These are phyloP conservation scores for Scutellaria galericulata DNA, from an alignment of 257 asterid species.

Conservation along the genomic window DNA sequence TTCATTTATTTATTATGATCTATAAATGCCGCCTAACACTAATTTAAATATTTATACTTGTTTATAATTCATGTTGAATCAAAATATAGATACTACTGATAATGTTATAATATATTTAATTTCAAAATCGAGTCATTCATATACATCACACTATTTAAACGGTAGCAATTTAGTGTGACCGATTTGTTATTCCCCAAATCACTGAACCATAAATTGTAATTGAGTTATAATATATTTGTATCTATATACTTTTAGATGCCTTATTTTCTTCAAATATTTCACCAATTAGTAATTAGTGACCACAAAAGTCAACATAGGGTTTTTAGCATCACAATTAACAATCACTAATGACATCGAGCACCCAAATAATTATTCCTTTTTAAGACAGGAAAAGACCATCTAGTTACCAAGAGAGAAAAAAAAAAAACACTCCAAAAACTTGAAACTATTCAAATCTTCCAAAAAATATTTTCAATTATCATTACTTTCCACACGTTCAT, in stretches of 20 bases:
- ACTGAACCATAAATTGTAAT: no score
- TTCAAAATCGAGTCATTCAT: no score
- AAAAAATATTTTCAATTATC: neutral
- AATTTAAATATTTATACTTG: conserved; percentile 17
- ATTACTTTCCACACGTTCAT: neutral
- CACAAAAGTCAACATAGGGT: conserved; percentile 17
- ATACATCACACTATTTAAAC: no score
- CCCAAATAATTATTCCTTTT: conserved; percentile 48
- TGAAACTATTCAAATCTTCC: neutral
- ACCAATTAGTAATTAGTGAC: neutral
- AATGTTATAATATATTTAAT: no score
- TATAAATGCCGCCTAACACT: conserved; percentile 24
- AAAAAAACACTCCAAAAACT: neutral
- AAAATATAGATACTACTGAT: no score
- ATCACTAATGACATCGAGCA: conserved; percentile 61
- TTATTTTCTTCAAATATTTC: no score
- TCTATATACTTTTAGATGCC: no score
- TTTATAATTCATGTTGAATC: neutral
- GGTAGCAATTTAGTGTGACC: no score
- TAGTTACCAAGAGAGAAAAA: conserved; percentile 14
- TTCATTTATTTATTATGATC: neutral
- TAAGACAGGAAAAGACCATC: conserved; percentile 35
- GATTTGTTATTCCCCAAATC: no score
- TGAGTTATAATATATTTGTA: no score
- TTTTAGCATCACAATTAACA: conserved; percentile 28